Evolutionary conservation across 2,329 filamentous ascomycete species (phyloP).

Genomic region (Beauveria australis): DNA sequence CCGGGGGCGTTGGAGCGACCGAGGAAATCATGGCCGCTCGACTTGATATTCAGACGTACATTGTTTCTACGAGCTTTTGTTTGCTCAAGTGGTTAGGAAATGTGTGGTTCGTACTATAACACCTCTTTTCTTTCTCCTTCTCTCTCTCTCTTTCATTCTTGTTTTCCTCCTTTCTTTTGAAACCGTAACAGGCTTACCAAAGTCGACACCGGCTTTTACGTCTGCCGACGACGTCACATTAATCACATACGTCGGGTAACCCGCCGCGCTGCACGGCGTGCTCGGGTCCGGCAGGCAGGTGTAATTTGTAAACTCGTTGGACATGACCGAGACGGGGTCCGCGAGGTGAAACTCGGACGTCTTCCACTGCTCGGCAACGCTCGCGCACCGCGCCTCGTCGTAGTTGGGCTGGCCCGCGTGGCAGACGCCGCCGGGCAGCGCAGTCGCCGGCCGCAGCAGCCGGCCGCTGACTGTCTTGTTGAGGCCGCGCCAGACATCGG

Average conservation of each 20-base stretch:
- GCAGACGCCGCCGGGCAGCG: slow-evolving; percentile 22
- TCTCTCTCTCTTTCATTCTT: background rate
- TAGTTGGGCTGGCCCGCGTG: slow-evolving; percentile 20
- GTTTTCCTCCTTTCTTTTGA: no score
- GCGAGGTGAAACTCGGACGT: slow-evolving; percentile 21
- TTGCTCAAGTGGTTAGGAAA: background rate
- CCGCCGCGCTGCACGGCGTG: slow-evolving; percentile 24
- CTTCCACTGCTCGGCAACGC: slow-evolving; percentile 18
- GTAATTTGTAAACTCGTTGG: slow-evolving; percentile 40
- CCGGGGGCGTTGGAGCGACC: slow-evolving; percentile 40
- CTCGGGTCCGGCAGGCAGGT: slow-evolving; percentile 37
- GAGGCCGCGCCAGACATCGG: background rate
- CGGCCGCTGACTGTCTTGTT: slow-evolving; percentile 3
- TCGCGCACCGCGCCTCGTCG: slow-evolving; percentile 20
- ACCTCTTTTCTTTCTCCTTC: background rate
- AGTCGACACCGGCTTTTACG: slow-evolving; percentile 30
- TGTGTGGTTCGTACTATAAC: background rate
- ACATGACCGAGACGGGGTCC: slow-evolving; percentile 25
- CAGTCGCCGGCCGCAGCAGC: background rate
- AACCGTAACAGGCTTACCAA: slow-evolving; percentile 24
- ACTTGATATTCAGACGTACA: slow-evolving; percentile 33
- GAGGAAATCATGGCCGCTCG: slow-evolving; percentile 34
- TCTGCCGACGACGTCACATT: slow-evolving; percentile 26
- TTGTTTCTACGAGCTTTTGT: slow-evolving; percentile 31
- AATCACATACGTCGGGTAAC: slow-evolving; percentile 29